Conservation (phyloP, 1,284 basidiomycete genomes). For the Austroboletus novae-zelandiae region DNA sequence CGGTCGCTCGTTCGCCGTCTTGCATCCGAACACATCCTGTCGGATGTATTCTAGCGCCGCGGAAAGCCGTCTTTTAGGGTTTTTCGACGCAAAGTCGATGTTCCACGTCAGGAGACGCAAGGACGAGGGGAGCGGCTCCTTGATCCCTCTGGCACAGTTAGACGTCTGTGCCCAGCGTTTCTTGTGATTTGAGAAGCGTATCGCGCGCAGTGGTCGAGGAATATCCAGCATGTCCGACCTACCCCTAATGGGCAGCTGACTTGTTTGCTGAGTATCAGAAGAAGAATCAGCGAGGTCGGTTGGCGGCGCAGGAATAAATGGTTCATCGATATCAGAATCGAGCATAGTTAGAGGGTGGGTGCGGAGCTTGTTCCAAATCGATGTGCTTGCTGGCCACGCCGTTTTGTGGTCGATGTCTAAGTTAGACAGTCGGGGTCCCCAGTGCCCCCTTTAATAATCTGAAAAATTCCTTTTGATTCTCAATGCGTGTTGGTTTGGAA, state of each 20-base stretch:
- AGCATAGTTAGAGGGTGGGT: slow-evolving; percentile 22
- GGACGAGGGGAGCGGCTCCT: slow-evolving; percentile 37
- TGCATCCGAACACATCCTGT: slow-evolving; percentile 45
- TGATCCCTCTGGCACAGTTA: slow-evolving; percentile 31
- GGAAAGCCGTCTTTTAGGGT: slow-evolving; percentile 42
- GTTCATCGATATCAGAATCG: slow-evolving; percentile 30
- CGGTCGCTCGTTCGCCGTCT: slow-evolving; percentile 38
- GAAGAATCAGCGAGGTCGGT: slow-evolving; percentile 29
- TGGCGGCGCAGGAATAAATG: slow-evolving; percentile 30
- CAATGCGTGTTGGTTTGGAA: slow-evolving; percentile 6
- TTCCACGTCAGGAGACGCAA: slow-evolving; percentile 67
- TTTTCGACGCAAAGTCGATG: slow-evolving; percentile 46
- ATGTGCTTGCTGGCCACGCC: slow-evolving; percentile 10
- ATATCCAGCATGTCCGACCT: slow-evolving; percentile 25
- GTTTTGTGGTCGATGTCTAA: slow-evolving; percentile 12
- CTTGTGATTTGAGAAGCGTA: slow-evolving; percentile 33
- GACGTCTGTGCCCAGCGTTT: slow-evolving; percentile 34
- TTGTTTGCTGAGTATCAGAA: slow-evolving; percentile 32
- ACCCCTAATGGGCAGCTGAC: slow-evolving; percentile 17
- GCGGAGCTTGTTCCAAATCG: slow-evolving; percentile 7
- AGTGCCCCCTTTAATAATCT: slow-evolving; percentile 16
- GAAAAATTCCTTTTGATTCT: slow-evolving; percentile 5
- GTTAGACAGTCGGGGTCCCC: neutral
- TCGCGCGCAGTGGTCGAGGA: slow-evolving; percentile 30
- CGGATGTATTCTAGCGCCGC: slow-evolving; percentile 54